A percentile compares a stretch with the other conserved stretches of the same genome.
Conservation (phyloP, 2,329 filamentous ascomycete genomes). For the Aureobasidium pullulans region DNA sequence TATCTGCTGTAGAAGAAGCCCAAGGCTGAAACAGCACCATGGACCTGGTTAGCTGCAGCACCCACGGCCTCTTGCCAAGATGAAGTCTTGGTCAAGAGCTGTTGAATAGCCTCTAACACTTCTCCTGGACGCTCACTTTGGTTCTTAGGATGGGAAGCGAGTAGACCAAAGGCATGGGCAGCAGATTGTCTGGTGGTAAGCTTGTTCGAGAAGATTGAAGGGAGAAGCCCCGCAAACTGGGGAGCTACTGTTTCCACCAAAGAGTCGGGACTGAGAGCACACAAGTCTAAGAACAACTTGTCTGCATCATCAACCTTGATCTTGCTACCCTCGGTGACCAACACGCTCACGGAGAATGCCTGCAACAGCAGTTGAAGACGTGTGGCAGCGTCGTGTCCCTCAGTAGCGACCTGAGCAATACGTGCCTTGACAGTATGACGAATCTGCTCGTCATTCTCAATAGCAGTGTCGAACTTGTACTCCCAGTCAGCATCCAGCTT, state of each 20-base stretch:
- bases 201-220: conserved; percentile 63
- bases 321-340: not conserved
- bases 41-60: conserved; percentile 50
- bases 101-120: conserved; percentile 37
- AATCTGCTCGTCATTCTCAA: conserved; percentile 61
- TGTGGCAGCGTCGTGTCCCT: conserved; percentile 22
- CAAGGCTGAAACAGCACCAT: conserved; percentile 53
- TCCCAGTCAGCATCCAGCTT: conserved; percentile 77
- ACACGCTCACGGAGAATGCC: conserved; percentile 14
- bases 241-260: conserved; percentile 44
- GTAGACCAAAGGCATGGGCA: conserved; percentile 66
- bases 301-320: conserved; percentile 14
- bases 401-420: conserved; percentile 31
- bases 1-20: conserved; percentile 52
- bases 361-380: conserved; percentile 13
- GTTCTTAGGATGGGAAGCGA: conserved; percentile 54
- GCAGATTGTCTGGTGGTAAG: conserved; percentile 58
- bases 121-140: conserved; percentile 32
- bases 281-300: conserved; percentile 46
- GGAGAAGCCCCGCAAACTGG: conserved; percentile 47
- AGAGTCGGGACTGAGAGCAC: conserved; percentile 47
- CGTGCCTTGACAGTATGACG: conserved; percentile 53
- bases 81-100: conserved; percentile 41
- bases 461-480: conserved; percentile 63
- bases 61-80: conserved; percentile 55